Conservation (phyloP, 345 rosid species). For the Populus davidiana region DNA sequence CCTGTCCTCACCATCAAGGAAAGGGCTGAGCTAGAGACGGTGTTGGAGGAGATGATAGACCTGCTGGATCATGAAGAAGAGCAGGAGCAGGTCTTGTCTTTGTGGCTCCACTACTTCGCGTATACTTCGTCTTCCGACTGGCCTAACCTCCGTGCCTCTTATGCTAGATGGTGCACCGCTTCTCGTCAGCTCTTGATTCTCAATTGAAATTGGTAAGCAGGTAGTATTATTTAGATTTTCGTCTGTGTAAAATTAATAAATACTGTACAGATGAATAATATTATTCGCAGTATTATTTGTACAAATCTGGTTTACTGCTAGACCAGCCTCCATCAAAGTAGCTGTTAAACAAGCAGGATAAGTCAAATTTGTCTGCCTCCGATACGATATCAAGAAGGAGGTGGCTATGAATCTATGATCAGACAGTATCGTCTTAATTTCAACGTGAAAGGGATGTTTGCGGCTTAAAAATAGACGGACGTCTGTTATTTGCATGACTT, state of each 20-base stretch:
- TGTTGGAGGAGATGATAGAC: conserved; percentile 57
- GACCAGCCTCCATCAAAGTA: background rate
- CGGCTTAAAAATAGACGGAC: background rate
- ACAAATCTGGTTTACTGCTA: background rate
- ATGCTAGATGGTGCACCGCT: conserved; percentile 61
- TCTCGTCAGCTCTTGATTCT: conserved; percentile 62
- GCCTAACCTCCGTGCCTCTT: conserved; percentile 74
- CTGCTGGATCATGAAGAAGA: conserved; percentile 50
- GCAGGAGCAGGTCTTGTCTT: conserved; percentile 67
- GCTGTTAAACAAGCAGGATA: background rate
- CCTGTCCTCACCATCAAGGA: conserved; percentile 55
- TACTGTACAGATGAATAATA: background rate
- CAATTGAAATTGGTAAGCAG: background rate
- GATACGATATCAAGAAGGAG: background rate
- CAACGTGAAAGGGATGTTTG: background rate
- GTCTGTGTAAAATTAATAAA: background rate
- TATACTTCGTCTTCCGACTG: conserved; percentile 67
- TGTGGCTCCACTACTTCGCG: conserved; percentile 87
- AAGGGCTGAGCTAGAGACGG: conserved; percentile 50
- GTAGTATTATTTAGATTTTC: background rate
- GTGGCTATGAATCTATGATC: background rate
- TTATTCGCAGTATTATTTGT: background rate
- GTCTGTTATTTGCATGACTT: background rate
- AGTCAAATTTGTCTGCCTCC: background rate
- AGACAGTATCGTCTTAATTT: background rate